phyloP scores from a whole-genome alignment of 2,329 filamentous ascomycete species.

The Cercospora zeina region DNA sequence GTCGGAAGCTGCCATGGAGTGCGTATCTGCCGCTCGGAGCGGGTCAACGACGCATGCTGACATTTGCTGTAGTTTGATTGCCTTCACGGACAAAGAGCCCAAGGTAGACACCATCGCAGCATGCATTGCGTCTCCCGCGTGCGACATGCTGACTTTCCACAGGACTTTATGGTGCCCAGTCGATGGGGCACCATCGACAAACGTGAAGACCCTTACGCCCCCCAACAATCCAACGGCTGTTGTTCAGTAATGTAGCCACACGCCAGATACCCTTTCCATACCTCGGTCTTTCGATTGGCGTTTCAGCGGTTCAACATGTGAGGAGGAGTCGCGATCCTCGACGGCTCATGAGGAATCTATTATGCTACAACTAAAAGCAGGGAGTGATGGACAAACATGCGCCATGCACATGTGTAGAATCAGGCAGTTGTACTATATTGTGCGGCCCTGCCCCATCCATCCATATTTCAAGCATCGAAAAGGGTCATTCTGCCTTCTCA shows the following conservation, averaged over 20 bases:
- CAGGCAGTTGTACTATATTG: slow-evolving; percentile 20
- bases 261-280: slow-evolving; percentile 18
- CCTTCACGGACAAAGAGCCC: slow-evolving; percentile 91
- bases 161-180: slow-evolving; percentile 96
- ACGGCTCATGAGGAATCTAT: slow-evolving; percentile 13
- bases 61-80: slow-evolving; percentile 72
- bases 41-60: slow-evolving; percentile 7
- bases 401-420: slow-evolving; percentile 19
- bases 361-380: slow-evolving; percentile 20
- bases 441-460: slow-evolving; percentile 5
- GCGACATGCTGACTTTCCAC: slow-evolving; percentile 12
- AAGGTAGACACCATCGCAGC: slow-evolving; percentile 48
- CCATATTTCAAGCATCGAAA: not conserved
- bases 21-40: slow-evolving; percentile 32
- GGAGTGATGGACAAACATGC: slow-evolving; percentile 5
- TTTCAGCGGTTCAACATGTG: slow-evolving; percentile 27
- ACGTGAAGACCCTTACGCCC: slow-evolving; percentile 96
- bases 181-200: slow-evolving; percentile 94
- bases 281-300: slow-evolving; percentile 29
- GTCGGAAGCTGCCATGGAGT: slow-evolving; percentile 75
- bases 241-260: slow-evolving; percentile 82
- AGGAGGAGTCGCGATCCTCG: slow-evolving; percentile 10
- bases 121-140: not conserved
- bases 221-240: slow-evolving; percentile 88
- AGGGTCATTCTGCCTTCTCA: not conserved